Evolutionary conservation across 2,329 filamentous ascomycete genomes (phyloP).

Genomic region (Scedosporium minutisporum): DNA sequence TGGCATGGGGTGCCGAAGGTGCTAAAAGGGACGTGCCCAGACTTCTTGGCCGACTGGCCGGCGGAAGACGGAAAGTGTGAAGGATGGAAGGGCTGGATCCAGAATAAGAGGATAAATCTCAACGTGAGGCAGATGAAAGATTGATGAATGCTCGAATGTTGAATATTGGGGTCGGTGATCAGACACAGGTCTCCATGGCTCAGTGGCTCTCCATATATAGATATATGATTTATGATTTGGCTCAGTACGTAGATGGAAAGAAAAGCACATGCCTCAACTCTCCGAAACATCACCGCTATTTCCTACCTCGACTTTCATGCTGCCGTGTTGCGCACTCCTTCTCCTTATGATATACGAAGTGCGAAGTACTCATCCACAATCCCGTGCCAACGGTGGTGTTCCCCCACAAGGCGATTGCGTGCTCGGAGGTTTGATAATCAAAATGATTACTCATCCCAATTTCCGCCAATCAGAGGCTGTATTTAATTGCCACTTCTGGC

Average conservation of each 20-base stretch:
- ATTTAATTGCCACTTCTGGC: not conserved
- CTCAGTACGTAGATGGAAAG: not conserved
- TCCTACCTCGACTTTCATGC: not conserved
- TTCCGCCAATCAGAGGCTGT: not conserved
- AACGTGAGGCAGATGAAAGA: slow-evolving; percentile 85
- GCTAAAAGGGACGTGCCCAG: slow-evolving; percentile 67
- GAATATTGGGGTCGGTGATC: not conserved
- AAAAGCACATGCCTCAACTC: not conserved
- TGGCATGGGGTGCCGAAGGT: slow-evolving; percentile 96
- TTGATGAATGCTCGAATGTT: slow-evolving; percentile 13
- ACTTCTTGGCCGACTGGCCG: slow-evolving; percentile 68
- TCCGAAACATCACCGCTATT: not conserved
- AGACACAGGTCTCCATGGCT: no score
- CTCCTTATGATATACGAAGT: no score
- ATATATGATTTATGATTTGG: not conserved
- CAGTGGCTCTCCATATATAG: not conserved
- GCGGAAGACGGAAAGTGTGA: slow-evolving; percentile 43
- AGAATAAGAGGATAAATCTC: slow-evolving; percentile 75
- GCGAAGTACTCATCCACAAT: not conserved
- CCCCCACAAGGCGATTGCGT: not conserved
- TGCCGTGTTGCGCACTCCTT: not conserved
- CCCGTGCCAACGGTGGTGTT: not conserved
- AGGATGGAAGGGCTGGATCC: slow-evolving; percentile 81
- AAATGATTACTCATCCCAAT: not conserved
- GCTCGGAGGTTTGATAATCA: not conserved